Percentiles rank a stretch among this genome's conserved stretches.
Conservation (phyloP, 768 basidiomycete genomes). For the Chalciporus chontae region DNA sequence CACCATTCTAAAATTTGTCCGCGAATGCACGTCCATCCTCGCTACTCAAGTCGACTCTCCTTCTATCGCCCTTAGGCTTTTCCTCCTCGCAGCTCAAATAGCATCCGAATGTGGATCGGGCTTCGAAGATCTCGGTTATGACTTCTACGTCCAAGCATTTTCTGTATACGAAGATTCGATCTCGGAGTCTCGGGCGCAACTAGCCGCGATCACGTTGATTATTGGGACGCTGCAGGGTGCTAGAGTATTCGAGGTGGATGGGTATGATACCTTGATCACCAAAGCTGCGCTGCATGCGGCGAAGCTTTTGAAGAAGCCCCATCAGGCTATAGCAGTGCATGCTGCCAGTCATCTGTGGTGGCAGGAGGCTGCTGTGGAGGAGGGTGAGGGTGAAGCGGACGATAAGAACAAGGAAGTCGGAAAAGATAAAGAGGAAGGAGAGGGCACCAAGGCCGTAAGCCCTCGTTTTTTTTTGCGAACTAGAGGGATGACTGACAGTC, state of each 20-base stretch:
- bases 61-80: conserved; percentile 87
- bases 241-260: conserved; percentile 88
- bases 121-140: conserved; percentile 95
- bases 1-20: conserved; percentile 90
- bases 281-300: conserved; percentile 98
- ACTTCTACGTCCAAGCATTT: conserved; percentile 97
- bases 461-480: neutral
- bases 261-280: conserved; percentile 96
- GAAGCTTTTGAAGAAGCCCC: conserved; percentile 95
- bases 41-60: conserved; percentile 92
- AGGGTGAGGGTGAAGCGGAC: conserved; percentile 32
- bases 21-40: conserved; percentile 90
- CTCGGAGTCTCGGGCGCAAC: conserved; percentile 90
- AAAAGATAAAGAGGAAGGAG: conserved; percentile 39
- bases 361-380: conserved; percentile 63
- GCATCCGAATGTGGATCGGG: conserved; percentile 91
- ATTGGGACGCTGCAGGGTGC: conserved; percentile 88
- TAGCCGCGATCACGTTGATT: conserved; percentile 95
- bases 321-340: conserved; percentile 92
- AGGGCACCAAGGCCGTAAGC: conserved; percentile 52
- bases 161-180: conserved; percentile 98
- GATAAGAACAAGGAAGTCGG: conserved; percentile 21
- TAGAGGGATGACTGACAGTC: neutral
- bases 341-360: conserved; percentile 98
- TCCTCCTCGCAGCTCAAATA: conserved; percentile 93